Conservation (phyloP, 2,329 filamentous ascomycete species). For the Trichophaea hybrida region DNA sequence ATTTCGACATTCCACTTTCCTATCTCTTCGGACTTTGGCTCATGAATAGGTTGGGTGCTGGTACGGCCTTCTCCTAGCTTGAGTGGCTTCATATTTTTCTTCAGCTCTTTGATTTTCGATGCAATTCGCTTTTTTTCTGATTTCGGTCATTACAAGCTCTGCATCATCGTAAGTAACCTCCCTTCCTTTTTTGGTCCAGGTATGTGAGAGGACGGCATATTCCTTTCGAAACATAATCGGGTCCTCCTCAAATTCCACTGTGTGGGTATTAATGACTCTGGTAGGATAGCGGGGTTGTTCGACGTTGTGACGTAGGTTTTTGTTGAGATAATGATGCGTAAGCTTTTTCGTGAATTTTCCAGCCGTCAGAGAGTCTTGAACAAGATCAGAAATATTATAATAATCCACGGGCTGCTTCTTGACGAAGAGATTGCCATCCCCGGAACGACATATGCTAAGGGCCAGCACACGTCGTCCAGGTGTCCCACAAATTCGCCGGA, state of each 20-base stretch:
- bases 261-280: conserved; percentile 1
- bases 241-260: neutral
- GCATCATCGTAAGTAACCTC: neutral
- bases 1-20: neutral
- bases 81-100: neutral
- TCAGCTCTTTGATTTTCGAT: neutral
- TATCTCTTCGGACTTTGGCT: neutral
- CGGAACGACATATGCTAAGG: neutral
- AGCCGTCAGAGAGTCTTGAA: neutral
- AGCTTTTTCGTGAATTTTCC: neutral
- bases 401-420: neutral
- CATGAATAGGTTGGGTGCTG: neutral
- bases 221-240: neutral
- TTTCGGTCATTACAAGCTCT: neutral
- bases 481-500: too few relatives aligned
- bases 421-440: neutral
- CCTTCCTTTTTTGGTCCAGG: neutral
- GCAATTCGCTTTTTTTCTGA: neutral
- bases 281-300: neutral
- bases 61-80: neutral
- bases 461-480: neutral
- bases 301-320: neutral
- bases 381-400: neutral
- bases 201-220: conserved; percentile 5
- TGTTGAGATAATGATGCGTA: neutral